A percentile compares a stretch with the other conserved stretches of the same genome.
Evolutionary conservation across 306 rosid species (phyloP).

Genomic region (Abrus pulchellus): DNA sequence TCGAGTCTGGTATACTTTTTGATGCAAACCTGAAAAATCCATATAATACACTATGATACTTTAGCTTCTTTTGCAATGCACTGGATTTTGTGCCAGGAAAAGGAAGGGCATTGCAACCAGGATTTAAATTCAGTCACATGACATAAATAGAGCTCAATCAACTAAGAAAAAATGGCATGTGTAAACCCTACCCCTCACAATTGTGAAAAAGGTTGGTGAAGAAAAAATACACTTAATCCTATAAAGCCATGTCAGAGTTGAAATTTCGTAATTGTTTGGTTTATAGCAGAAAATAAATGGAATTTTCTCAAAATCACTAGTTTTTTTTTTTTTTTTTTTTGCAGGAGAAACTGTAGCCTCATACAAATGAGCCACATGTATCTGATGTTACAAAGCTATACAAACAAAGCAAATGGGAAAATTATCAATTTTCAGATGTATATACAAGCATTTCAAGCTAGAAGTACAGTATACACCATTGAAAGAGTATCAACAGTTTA

Average conservation of each 20-base stretch:
- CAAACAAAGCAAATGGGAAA: slow-evolving; percentile 1
- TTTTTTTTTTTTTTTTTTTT: no score
- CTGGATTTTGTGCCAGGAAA: slow-evolving; percentile 24
- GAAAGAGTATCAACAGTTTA: neutral
- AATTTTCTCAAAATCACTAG: no score
- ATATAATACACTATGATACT: slow-evolving; percentile 20
- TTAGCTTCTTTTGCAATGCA: slow-evolving; percentile 24
- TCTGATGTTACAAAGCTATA: neutral
- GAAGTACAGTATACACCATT: neutral
- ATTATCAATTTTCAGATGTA: neutral
- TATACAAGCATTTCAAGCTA: slow-evolving; percentile 3
- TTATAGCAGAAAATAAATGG: slow-evolving; percentile 10
- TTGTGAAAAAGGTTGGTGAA: slow-evolving; percentile 4
- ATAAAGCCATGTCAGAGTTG: slow-evolving; percentile 9
- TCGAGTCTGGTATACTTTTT: slow-evolving; percentile 52
- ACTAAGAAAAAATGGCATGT: slow-evolving; percentile 6
- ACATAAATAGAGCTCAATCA: slow-evolving; percentile 21
- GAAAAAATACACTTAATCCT: slow-evolving; percentile 7
- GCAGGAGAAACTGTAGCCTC: neutral
- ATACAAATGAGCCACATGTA: neutral
- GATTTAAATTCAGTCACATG: slow-evolving; percentile 18
- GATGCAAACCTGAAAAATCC: slow-evolving; percentile 57
- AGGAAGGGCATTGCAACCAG: slow-evolving; percentile 9
- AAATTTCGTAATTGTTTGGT: neutral
- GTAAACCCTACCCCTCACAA: slow-evolving; percentile 19